Evolutionary conservation across 1,284 basidiomycete genomes (phyloP), one percentile per base, ranked within the genome.

Genomic region (Fistulina hepatica): DNA sequence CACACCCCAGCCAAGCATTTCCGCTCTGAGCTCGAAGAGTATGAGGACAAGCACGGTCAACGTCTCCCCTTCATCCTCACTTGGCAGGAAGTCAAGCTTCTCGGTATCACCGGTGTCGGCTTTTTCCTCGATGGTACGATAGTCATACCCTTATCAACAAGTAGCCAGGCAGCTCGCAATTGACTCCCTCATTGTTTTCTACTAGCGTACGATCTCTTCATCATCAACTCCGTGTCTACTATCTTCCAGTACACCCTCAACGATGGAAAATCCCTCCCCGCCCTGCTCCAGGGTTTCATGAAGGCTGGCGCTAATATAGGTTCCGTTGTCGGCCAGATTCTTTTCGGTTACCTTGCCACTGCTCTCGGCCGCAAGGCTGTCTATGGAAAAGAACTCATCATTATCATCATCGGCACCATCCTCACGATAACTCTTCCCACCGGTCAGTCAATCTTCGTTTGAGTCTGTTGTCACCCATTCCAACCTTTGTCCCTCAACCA

Each of bases 331-430:
- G 81, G 81, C 21, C 82, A 85, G 59, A 75, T 88, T 47, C 53
- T 56, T 1, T 86, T 86, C 47, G 82, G 64, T 61, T 60, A 76
- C 50, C 59, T 71, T 33, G 82, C 80, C 7, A 82, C 85, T 52
- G 65, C 75, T 6, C 57, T 81, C 11, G 78, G 78, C 4, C 69
- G 78, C 7, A 78, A 79, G 49, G 69, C 71, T 1, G 64, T 81
- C 35, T 81, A 86, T 49, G 83, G 82, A 26, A 82, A 85, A 52
- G 83, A 86, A 49, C 68, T 86, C 42, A 81, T 85, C 69, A 63
- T 84, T 43, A 81, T 83, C 50, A 81, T 82, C 51, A 48, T 82
- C 38, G 77, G 76, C 2, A 81, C 79, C 3, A 79, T 81, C 45
- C 55, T 81, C 37, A 67, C 62, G 19, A 59, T 80, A 37, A 61